phyloP scores from a whole-genome alignment of 1,139 yeast genomes.

The Debaryomyces fabryi region DNA sequence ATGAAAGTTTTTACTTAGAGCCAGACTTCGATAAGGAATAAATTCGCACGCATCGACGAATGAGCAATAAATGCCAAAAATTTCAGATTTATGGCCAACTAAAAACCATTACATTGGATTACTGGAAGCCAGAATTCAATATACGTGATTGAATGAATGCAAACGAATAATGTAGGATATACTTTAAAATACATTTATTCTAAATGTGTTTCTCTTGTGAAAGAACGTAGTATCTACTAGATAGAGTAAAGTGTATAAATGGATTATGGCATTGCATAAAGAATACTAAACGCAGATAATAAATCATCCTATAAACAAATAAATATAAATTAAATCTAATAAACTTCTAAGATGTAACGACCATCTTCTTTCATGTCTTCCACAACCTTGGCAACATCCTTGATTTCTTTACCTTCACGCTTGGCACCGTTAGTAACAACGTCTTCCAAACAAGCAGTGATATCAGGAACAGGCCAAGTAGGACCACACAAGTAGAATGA shows the following conservation, averaged over 20 bases:
- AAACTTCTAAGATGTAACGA: conserved; percentile 91
- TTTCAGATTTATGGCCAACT: neutral
- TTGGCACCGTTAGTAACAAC: conserved; percentile 74
- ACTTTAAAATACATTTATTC: neutral
- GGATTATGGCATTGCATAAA: neutral
- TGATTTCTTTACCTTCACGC: conserved; percentile 61
- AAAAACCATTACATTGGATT: neutral
- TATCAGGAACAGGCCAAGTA: conserved; percentile 99
- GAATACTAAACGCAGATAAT: neutral
- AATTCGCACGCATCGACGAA: conserved; percentile 2
- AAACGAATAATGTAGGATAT: neutral
- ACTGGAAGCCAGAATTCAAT: neutral
- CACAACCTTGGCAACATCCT: conserved; percentile 74
- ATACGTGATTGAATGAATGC: neutral
- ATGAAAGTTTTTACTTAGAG: neutral
- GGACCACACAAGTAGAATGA: conserved; percentile 98
- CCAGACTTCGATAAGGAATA: neutral
- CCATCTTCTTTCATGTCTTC: conserved; percentile 94
- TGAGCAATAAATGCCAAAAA: neutral
- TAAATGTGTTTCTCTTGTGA: neutral
- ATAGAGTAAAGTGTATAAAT: too few relatives aligned
- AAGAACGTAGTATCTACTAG: neutral
- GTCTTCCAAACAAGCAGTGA: conserved; percentile 86
- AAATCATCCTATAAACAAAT: neutral
- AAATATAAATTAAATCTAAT: conserved; percentile 41